Evolutionary conservation across 2,329 filamentous ascomycete species (phyloP).

Genomic region (Kalmusia sp.): DNA sequence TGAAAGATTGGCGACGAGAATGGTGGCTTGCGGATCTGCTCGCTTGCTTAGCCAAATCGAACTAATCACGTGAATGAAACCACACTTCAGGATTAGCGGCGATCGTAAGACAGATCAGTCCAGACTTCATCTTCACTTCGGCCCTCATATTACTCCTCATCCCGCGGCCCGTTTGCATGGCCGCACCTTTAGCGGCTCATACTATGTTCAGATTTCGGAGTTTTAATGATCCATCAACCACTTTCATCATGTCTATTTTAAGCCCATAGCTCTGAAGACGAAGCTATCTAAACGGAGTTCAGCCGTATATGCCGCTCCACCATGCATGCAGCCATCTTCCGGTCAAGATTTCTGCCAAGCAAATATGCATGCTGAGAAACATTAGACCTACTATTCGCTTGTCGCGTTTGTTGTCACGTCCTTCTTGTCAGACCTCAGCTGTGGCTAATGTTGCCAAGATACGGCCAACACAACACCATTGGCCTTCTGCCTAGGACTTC

Average conservation of each 20-base stretch:
- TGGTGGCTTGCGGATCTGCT: background rate
- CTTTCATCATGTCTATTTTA: background rate
- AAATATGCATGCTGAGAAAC: background rate
- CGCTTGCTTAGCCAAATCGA: background rate
- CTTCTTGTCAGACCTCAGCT: background rate
- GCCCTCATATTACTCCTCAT: background rate
- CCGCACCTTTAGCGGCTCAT: background rate
- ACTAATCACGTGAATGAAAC: background rate
- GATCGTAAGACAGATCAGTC: background rate
- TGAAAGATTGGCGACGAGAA: background rate
- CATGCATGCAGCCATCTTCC: background rate
- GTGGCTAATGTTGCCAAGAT: slow-evolving; percentile 6
- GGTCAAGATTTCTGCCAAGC: background rate
- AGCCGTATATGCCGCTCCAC: background rate
- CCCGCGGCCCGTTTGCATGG: background rate
- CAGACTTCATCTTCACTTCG: background rate
- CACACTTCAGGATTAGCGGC: background rate
- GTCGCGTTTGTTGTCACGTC: background rate
- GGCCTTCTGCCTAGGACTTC: background rate
- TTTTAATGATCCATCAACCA: background rate
- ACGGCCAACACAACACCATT: background rate
- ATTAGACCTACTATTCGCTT: background rate
- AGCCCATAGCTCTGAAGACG: background rate
- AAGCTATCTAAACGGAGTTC: background rate
- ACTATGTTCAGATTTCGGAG: background rate